phyloP scores from a whole-genome alignment of 768 basidiomycete genomes.

The Chiua virens region DNA sequence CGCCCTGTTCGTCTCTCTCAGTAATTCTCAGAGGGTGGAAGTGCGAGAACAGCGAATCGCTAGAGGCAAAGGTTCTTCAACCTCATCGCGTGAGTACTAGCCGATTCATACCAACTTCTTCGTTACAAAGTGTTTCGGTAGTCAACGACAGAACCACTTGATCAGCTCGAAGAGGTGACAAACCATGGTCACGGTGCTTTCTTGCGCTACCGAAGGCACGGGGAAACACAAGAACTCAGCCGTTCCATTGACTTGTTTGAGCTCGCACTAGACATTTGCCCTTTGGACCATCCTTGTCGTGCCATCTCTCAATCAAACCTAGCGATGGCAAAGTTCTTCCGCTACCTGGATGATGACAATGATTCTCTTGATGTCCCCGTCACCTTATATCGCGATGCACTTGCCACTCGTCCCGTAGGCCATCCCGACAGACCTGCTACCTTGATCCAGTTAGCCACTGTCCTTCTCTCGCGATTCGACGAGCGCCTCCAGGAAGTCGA shows the following conservation, averaged over 20 bases:
- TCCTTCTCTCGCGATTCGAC: neutral
- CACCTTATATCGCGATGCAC: neutral
- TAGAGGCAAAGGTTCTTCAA: neutral
- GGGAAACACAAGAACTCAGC: neutral
- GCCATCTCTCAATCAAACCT: conserved; percentile 1
- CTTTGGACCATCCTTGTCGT: conserved; percentile 1
- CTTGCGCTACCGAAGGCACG: neutral
- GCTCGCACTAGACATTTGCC: neutral
- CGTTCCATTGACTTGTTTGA: neutral
- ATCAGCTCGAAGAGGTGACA: neutral
- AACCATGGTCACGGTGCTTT: neutral
- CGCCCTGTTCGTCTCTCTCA: neutral
- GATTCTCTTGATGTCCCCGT: neutral
- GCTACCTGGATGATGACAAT: neutral
- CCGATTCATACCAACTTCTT: neutral
- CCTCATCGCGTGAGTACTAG: neutral
- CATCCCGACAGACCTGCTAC: conserved; percentile 3
- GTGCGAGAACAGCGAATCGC: neutral
- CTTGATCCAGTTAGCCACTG: neutral
- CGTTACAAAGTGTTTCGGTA: neutral
- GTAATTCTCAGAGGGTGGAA: neutral
- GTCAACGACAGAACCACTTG: neutral
- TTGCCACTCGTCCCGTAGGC: neutral
- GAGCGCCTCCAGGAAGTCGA: neutral
- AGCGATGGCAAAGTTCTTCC: neutral